Base-by-base conservation (phyloP, 2,329 filamentous ascomycete species). In the Beauveria pseudobassiana region DNA sequence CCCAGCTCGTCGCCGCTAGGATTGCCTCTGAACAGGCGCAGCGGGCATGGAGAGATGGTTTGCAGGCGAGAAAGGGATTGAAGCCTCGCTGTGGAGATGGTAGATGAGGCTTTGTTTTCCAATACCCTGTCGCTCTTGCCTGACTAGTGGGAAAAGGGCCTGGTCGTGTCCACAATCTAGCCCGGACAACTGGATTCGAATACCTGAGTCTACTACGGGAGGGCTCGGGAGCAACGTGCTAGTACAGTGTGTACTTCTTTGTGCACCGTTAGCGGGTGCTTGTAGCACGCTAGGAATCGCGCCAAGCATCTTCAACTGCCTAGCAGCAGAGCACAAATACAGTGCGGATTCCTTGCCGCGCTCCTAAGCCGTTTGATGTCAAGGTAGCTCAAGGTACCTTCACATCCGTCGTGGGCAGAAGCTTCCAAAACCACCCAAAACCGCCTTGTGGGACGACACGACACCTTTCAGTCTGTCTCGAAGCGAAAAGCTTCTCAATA, bases 81-180 rank as follows among this genome's bases (percentile, higher is more conserved):
- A 62, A 58, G 65, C 67, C 68, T 66, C 66, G 65, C 64, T 63
- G 67, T 66, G 67, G 69, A 72, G 65, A 72, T 71, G 68, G 69
- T 69, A 69, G 70, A 69, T 75, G 75, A 77, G 74, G 75, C 74
- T 76, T 76, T 74, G 74, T 73, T 75, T 75, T 76, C 70, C 67
- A 65, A 65, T 68, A 71, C 71, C 71, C 68, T 74, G 73, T 73
- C 69, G 59, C 69, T 70, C 67, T 67, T 66, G 59, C 62, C 59
- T 52, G 68, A 65, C 66, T 68, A 69, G 65, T 65, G 63, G 69
- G 66, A 66, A 68, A 67, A 65, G 67, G 65, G 69, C 64, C 65
- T 65, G 68, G 68, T 28, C 67, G 67, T 65, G 61, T 62, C 60
- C 60, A 62, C 60, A 62, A 62, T 57, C 60, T 38, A 48, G 48